Percentiles rank a stretch among this genome's conserved stretches.
These are phyloP conservation scores for Spathaspora gorwiae DNA, from an alignment of 805 yeast species.

Conservation along the genomic window DNA sequence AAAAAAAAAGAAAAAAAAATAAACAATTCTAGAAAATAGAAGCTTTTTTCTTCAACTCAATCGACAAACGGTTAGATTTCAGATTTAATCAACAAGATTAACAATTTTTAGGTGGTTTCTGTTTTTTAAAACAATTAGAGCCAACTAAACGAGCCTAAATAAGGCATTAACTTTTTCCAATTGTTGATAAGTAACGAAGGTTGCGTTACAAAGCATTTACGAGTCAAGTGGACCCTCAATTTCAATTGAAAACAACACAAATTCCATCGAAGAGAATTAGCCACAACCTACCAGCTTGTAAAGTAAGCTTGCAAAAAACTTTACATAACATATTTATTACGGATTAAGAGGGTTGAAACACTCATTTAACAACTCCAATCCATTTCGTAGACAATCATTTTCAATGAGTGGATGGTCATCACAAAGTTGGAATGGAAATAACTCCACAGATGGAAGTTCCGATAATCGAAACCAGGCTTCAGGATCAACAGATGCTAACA, in stretches of 20 bases:
- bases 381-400: neutral
- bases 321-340: no score
- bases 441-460: neutral
- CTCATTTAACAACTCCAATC: neutral
- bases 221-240: neutral
- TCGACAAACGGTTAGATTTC: neutral
- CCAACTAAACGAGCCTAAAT: neutral
- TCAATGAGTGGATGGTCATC: neutral
- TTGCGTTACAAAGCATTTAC: neutral
- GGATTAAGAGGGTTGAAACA: no score
- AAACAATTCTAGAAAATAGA: neutral
- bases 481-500: neutral
- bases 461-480: neutral
- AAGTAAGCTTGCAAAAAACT: no score
- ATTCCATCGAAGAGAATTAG: neutral
- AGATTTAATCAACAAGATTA: neutral
- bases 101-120: neutral
- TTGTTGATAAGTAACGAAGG: neutral
- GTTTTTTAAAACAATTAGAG: neutral
- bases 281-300: no score
- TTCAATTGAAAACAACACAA: neutral
- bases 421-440: neutral
- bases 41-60: neutral
- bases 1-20: neutral
- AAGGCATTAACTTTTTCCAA: neutral